Percentiles rank a stretch among this genome's conserved stretches.
These are phyloP conservation scores for Papiliotrema fonsecae DNA, from an alignment of 1,284 basidiomycete species.

Conservation along the genomic window DNA sequence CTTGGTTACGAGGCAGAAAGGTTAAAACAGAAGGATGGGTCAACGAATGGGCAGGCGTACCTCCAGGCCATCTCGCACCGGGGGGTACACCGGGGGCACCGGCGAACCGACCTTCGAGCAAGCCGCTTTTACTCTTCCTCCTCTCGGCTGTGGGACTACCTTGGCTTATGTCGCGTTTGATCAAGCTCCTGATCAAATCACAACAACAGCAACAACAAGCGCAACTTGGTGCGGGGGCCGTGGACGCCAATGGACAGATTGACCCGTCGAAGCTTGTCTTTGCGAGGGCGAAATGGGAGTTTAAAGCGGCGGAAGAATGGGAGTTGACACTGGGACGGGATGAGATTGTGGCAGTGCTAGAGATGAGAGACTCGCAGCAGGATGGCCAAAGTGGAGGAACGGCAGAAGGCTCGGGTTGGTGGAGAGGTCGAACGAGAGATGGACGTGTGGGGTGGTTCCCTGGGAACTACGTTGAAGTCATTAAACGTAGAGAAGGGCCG, in stretches of 20 bases:
- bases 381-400: conserved; percentile 54
- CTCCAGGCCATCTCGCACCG: too few species aligned
- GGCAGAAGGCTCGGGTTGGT: conserved; percentile 82
- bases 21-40: conserved; percentile 39
- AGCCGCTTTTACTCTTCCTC: conserved; percentile 91
- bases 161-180: conserved; percentile 87
- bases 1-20: conserved; percentile 52
- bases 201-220: conserved; percentile 39
- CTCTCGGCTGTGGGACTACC: conserved; percentile 93
- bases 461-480: conserved; percentile 61
- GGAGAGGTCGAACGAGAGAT: conserved; percentile 90
- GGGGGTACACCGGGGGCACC: conserved; percentile 5
- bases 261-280: conserved; percentile 68
- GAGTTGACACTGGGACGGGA: conserved; percentile 82
- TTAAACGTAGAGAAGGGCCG: conserved; percentile 6
- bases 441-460: conserved; percentile 97
- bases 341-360: conserved; percentile 92
- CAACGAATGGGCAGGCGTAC: conserved; percentile 43
- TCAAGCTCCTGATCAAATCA: conserved; percentile 72
- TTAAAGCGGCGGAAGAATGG: conserved; percentile 65
- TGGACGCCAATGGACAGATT: conserved; percentile 38
- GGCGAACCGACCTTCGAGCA: conserved; percentile 72
- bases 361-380: conserved; percentile 71
- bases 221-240: conserved; percentile 17
- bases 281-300: conserved; percentile 78